These are phyloP conservation scores for Lachnellula hyalina DNA, from an alignment of 2,329 filamentous ascomycete genomes.

Conservation along the genomic window DNA sequence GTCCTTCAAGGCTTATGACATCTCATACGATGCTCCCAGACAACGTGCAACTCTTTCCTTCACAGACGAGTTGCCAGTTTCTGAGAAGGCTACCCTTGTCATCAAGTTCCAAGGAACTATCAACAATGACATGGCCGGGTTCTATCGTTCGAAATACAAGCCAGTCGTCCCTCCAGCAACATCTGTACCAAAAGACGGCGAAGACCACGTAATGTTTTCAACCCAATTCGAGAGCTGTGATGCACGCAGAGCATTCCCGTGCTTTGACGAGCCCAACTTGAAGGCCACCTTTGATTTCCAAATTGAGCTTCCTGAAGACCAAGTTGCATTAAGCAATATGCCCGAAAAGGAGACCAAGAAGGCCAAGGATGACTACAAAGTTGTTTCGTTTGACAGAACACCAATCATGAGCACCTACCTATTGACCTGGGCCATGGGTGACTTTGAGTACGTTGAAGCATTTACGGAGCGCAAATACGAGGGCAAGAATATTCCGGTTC, in stretches of 20 bases:
- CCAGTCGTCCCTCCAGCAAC: slow-evolving; percentile 64
- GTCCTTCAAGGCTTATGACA: slow-evolving; percentile 55
- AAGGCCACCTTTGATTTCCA: slow-evolving; percentile 95
- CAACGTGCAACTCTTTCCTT: slow-evolving; percentile 81
- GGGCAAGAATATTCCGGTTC: slow-evolving; percentile 83
- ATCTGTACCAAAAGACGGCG: slow-evolving; percentile 70
- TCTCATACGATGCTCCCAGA: slow-evolving; percentile 75
- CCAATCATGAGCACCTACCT: slow-evolving; percentile 92
- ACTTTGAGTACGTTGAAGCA: slow-evolving; percentile 94
- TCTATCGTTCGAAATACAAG: slow-evolving; percentile 93
- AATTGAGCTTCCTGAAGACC: slow-evolving; percentile 83
- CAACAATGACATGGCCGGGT: slow-evolving; percentile 88
- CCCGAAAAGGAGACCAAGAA: slow-evolving; percentile 67
- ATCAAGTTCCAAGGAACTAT: slow-evolving; percentile 76
- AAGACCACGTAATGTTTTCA: slow-evolving; percentile 74
- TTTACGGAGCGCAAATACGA: slow-evolving; percentile 87
- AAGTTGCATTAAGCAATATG: slow-evolving; percentile 93
- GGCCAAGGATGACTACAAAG: slow-evolving; percentile 59
- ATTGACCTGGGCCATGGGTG: slow-evolving; percentile 88
- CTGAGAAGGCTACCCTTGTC: slow-evolving; percentile 59
- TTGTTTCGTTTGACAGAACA: slow-evolving; percentile 74
- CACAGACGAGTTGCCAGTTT: slow-evolving; percentile 61
- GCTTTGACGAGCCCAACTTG: slow-evolving; percentile 95
- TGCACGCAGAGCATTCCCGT: slow-evolving; percentile 90
- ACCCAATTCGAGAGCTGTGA: slow-evolving; percentile 98